Evolutionary conservation across 805 yeast species (phyloP), one percentile per base, ranked within the genome.

Genomic region (Candida stauntonica): DNA sequence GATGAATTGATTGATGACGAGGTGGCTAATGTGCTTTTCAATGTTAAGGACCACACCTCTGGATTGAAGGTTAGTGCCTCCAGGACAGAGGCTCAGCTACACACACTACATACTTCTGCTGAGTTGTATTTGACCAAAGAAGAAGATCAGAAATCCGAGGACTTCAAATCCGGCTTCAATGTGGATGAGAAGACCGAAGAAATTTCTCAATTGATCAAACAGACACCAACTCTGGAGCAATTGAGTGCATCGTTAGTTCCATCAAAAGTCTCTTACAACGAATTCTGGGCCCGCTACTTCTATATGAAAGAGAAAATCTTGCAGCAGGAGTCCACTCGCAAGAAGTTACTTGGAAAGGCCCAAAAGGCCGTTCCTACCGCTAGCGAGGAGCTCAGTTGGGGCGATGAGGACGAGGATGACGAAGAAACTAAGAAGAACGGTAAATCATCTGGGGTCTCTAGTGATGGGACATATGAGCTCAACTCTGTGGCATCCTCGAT

Each of bases 231-330:
- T 5, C 21, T 47, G 26, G 38, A 42, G 18, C 62, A 62, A 23
- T 60, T 84, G 28, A 76, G 77, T 76, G 73, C 76, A 39, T 62
- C 64, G 20, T 56, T 87, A 7, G 95, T 88, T 2, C 95, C 95
- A 0, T 73, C 69, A 7, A 58, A 72, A 48, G 60, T 81, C 26
- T 52, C 75, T 4, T 82, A 79, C 50, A 64, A 71, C 18, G 66
- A 66, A 33, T 89, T 89, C 59, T 89, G 97, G 97, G 63, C 66
- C 31, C 70, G 79, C 24, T 88, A 86, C 61, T 82, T 77, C 60
- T 67, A 63, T 70, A 71, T 32, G 79, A 74, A 44, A 26, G 37
- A 42, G n/a, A 35, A 36, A 31, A 47, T 47, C 21, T 26, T 42
- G 11, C 37, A 38, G 15, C 46, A 50, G 95, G 87, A 51, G 64